Evolutionary conservation across 2,329 filamentous ascomycete genomes (phyloP).

Genomic region (Ceratocystis variospora): DNA sequence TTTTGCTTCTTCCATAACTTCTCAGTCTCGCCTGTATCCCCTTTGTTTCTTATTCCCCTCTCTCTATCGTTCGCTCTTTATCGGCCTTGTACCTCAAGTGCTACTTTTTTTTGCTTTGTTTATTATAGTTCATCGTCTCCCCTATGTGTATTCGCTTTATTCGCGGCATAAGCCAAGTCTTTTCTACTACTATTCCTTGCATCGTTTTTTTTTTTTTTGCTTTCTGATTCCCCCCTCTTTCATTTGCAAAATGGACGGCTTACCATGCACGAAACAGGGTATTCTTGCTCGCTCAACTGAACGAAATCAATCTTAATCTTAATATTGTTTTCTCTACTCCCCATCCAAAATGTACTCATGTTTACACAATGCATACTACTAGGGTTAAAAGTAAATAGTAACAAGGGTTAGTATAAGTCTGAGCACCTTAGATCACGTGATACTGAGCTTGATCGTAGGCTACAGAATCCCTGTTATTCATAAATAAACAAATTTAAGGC

Average conservation of each 20-base stretch:
- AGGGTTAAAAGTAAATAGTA: background rate
- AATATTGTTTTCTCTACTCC: background rate
- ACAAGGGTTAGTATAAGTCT: background rate
- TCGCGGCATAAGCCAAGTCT: background rate
- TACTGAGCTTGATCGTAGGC: background rate
- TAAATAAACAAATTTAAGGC: background rate
- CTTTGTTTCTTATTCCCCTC: slow-evolving; percentile 2
- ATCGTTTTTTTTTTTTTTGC: background rate
- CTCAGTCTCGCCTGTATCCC: background rate
- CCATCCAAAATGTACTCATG: background rate
- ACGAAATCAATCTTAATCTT: background rate
- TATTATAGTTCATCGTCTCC: background rate
- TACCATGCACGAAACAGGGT: background rate
- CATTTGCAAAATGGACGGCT: background rate
- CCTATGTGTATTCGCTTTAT: background rate
- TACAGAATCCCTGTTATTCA: background rate
- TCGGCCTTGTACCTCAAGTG: background rate
- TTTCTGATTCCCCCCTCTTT: background rate
- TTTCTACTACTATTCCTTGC: background rate
- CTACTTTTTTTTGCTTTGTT: background rate
- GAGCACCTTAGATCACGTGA: background rate
- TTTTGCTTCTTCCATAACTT: background rate
- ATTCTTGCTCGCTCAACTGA: background rate
- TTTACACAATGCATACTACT: background rate
- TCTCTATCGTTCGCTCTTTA: background rate